Percentiles rank a stretch among this genome's conserved stretches.
These are phyloP conservation scores for Exidia glandulosa DNA, from an alignment of 768 basidiomycete species.

Conservation along the genomic window DNA sequence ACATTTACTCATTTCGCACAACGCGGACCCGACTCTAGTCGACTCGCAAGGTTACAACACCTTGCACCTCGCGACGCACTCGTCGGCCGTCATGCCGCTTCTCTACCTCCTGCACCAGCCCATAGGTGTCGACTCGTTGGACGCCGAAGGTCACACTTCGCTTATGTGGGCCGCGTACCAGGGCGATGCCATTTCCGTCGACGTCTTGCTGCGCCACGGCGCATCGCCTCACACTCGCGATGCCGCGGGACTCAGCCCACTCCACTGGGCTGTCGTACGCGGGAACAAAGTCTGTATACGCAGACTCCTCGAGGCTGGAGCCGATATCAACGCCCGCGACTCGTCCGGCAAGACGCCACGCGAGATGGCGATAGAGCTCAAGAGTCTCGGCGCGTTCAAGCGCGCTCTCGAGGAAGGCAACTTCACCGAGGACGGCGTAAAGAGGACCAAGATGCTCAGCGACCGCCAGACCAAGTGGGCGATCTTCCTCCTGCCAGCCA, in stretches of 20 bases:
- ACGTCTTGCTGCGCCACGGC: slow-evolving; percentile 77
- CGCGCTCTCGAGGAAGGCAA: slow-evolving; percentile 83
- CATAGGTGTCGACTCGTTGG: slow-evolving; percentile 80
- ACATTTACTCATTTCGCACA: slow-evolving; percentile 79
- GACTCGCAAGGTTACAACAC: slow-evolving; percentile 96
- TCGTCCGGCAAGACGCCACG: slow-evolving; percentile 75
- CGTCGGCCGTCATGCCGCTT: slow-evolving; percentile 87
- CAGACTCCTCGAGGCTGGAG: slow-evolving; percentile 75
- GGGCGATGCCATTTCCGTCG: slow-evolving; percentile 91
- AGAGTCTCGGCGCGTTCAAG: slow-evolving; percentile 83
- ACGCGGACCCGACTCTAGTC: slow-evolving; percentile 82
- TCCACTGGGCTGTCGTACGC: slow-evolving; percentile 97
- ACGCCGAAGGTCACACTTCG: slow-evolving; percentile 85
- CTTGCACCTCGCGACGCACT: slow-evolving; percentile 90
- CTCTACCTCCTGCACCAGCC: slow-evolving; percentile 89
- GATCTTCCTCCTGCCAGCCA: slow-evolving; percentile 65
- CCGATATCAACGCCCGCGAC: slow-evolving; percentile 71
- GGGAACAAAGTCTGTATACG: slow-evolving; percentile 86
- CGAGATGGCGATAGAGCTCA: slow-evolving; percentile 92
- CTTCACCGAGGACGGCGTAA: slow-evolving; percentile 62
- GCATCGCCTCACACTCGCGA: slow-evolving; percentile 71
- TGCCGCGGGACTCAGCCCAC: slow-evolving; percentile 70
- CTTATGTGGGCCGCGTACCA: slow-evolving; percentile 99
- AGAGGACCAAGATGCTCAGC: slow-evolving; percentile 54
- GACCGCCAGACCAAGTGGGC: slow-evolving; percentile 78